Evolutionary conservation across 768 basidiomycete genomes (phyloP).

Genomic region (Collybia nuda): DNA sequence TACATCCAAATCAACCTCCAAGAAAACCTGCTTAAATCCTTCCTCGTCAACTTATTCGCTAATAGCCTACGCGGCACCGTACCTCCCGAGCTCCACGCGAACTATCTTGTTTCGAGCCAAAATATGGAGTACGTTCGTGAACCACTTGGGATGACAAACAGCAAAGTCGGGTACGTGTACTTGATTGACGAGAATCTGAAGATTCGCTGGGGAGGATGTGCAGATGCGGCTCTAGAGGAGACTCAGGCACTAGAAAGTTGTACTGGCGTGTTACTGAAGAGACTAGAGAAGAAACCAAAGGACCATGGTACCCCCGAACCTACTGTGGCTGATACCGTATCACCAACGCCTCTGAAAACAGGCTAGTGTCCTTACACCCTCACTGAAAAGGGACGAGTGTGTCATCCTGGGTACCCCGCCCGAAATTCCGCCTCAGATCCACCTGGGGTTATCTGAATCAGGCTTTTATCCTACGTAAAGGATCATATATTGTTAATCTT

Average conservation of each 20-base stretch:
- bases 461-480: too few relatives aligned
- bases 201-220: conserved; percentile 92
- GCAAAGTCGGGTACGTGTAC: conserved; percentile 89
- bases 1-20: conserved; percentile 90
- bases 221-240: conserved; percentile 78
- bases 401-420: too few relatives aligned
- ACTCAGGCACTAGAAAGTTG: conserved; percentile 66
- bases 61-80: conserved; percentile 67
- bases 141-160: conserved; percentile 85
- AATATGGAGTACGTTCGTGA: conserved; percentile 86
- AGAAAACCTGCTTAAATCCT: conserved; percentile 89
- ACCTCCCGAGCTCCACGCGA: conserved; percentile 62
- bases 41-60: conserved; percentile 86
- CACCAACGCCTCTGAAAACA: background rate
- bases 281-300: conserved; percentile 40
- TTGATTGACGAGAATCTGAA: conserved; percentile 83
- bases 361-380: too few relatives aligned
- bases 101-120: conserved; percentile 79
- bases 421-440: too few relatives aligned
- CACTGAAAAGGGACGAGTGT: too few relatives aligned
- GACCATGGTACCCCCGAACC: background rate
- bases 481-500: too few relatives aligned
- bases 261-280: conserved; percentile 63
- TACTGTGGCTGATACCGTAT: background rate
- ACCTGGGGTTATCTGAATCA: too few relatives aligned